Base-by-base conservation (phyloP, 2,329 filamentous ascomycete genomes). In the Cephalotrichum gorgonifer region DNA sequence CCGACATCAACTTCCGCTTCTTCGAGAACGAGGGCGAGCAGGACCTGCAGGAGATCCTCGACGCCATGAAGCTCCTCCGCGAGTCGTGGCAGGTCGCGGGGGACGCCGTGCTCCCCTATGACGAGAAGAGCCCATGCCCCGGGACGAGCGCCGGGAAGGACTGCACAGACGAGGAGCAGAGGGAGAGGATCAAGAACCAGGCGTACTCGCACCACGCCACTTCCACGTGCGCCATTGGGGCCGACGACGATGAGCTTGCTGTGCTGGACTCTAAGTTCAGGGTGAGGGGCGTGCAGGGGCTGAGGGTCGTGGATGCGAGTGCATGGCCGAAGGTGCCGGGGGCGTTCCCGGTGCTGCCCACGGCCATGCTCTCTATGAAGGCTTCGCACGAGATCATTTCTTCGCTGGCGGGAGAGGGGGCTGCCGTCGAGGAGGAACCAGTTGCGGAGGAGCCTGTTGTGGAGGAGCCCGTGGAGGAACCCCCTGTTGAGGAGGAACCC, bases 1-100 rank as follows among this genome's bases (percentile, higher is more conserved):
- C 85, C 0, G 61, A 74, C 6, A 84, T 87, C 54, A 67, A 68
- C 45, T 85, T 81, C 66, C 77, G 79, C 60, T 83, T 74, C 61
- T 82, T 78, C 64, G 69, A 73, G 43, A 67, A 71, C 22, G 74
- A 75, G 6, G 64, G 68, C 3, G 63, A 62, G 0, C 65, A 69
- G 30, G 71, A 78, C 44, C 58, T 76, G 9, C 72, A 78, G 43
- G 76, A 79, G 1, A 54, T 81, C 12, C 66, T 69, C 27, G 79
- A 85, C 56, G 76, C 71, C 2, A 63, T 85, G 45, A 57, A 70
- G 50, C 70, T 78, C 6, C 67, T 72, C 0, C 72, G 79, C 8
- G 14, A 27, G 8, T 14, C 17, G 2, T 48, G 25, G 26, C 22
- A 23, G 7, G 25, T 12, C 15, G 33, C 33, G 14, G 33, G 33